Percentiles rank a stretch among this genome's conserved stretches.
Evolutionary conservation across 768 basidiomycete species (phyloP).

Genomic region (Dictyophora rubrovolvata): DNA sequence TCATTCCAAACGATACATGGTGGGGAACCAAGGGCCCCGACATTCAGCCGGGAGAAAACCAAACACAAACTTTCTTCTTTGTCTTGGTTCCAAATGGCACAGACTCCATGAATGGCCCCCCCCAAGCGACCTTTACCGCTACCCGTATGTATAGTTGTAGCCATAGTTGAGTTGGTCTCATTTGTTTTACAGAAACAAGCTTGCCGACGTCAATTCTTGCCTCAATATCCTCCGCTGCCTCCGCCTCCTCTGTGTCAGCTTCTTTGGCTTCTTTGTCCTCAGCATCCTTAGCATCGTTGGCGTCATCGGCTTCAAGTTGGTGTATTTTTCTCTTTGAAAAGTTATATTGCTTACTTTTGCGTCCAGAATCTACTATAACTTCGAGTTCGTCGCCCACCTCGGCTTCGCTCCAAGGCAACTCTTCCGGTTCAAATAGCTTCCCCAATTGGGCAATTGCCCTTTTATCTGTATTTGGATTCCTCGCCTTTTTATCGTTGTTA

Average conservation of each 20-base stretch:
- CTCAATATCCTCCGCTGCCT: slow-evolving; percentile 40
- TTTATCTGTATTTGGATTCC: slow-evolving; percentile 75
- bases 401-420: slow-evolving; percentile 38
- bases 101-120: slow-evolving; percentile 45
- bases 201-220: slow-evolving; percentile 56
- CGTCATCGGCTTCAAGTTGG: too few relatives aligned
- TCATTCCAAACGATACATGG: slow-evolving; percentile 67
- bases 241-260: slow-evolving; percentile 25
- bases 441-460: slow-evolving; percentile 91
- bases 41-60: slow-evolving; percentile 38
- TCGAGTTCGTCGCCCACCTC: slow-evolving; percentile 18
- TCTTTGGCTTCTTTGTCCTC: slow-evolving; percentile 30
- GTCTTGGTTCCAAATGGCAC: slow-evolving; percentile 54
- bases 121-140: slow-evolving; percentile 64
- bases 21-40: slow-evolving; percentile 44
- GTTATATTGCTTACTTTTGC: slow-evolving; percentile 1
- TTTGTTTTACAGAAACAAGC: slow-evolving; percentile 50
- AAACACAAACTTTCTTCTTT: slow-evolving; percentile 65
- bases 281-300: slow-evolving; percentile 7
- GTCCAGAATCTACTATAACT: slow-evolving; percentile 14
- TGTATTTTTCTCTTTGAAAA: too few relatives aligned
- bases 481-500: slow-evolving; percentile 64
- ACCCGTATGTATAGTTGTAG: slow-evolving; percentile 51
- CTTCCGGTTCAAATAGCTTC: slow-evolving; percentile 33
- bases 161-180: slow-evolving; percentile 7